A percentile compares a stretch with the other conserved stretches of the same genome.
Conservation (phyloP, 1,284 basidiomycete species). For the Ganoderma sinense region DNA sequence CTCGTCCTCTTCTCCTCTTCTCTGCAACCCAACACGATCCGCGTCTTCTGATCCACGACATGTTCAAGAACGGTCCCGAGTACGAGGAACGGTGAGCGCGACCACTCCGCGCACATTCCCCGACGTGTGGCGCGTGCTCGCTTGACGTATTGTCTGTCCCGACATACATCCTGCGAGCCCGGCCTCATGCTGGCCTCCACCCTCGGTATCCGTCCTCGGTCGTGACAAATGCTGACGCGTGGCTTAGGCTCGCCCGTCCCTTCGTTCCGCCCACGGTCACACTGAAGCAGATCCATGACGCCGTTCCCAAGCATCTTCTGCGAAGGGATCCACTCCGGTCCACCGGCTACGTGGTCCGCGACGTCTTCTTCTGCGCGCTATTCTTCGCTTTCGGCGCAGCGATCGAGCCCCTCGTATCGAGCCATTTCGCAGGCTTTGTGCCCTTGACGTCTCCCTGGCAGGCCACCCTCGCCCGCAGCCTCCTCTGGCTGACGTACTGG, state of each 20-base stretch:
- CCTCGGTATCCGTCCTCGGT: constrained; percentile 1
- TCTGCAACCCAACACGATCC: constrained; percentile 22
- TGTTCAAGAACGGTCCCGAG: constrained; percentile 42
- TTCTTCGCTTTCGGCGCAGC: constrained; percentile 49
- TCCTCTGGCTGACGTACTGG: constrained; percentile 54
- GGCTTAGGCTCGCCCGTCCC: constrained; percentile 38
- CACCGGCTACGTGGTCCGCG: constrained; percentile 48
- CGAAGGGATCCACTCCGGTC: constrained; percentile 49
- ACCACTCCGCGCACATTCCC: constrained; percentile 2
- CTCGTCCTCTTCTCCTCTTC: constrained; percentile 19
- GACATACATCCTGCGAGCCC: background rate
- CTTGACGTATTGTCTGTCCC: constrained; percentile 3
- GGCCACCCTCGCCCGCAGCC: constrained; percentile 33
- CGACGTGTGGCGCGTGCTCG: background rate
- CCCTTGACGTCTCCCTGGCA: constrained; percentile 32
- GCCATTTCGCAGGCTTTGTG: constrained; percentile 32
- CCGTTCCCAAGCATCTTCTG: constrained; percentile 59
- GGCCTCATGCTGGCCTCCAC: background rate
- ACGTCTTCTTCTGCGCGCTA: constrained; percentile 47
- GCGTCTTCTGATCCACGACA: constrained; percentile 25
- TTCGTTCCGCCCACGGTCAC: constrained; percentile 53
- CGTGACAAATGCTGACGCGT: constrained; percentile 8
- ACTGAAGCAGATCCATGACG: constrained; percentile 54
- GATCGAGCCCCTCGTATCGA: constrained; percentile 43
- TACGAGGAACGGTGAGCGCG: constrained; percentile 40